A percentile compares a stretch with the other conserved stretches of the same genome.
These are phyloP conservation scores for Arctium lappa DNA, from an alignment of 129 eudicot genomes.

Conservation along the genomic window DNA sequence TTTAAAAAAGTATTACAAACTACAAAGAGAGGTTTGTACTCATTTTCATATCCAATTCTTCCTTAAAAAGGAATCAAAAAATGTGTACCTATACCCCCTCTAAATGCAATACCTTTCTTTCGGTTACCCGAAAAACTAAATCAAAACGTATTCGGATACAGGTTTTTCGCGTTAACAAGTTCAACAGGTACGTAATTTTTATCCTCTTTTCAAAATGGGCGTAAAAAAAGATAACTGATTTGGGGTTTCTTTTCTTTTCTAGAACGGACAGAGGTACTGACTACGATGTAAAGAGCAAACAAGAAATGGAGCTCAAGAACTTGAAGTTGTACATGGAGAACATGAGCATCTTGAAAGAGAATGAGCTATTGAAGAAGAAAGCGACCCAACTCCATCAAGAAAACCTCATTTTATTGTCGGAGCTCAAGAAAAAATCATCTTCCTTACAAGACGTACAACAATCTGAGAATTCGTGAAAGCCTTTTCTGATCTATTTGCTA, in stretches of 20 bases:
- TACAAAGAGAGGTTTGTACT: neutral
- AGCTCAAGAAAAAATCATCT: slow-evolving; percentile 39
- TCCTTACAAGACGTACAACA: neutral
- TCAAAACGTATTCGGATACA: slow-evolving; percentile 28
- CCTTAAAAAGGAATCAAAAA: neutral
- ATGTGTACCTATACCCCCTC: slow-evolving; percentile 21
- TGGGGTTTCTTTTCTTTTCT: neutral
- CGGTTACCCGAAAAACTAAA: slow-evolving; percentile 23
- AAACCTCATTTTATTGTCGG: slow-evolving; percentile 45
- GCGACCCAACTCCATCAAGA: slow-evolving; percentile 68
- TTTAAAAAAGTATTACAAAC: neutral
- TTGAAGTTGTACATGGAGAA: slow-evolving; percentile 81
- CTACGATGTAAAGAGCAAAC: slow-evolving; percentile 21
- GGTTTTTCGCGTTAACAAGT: slow-evolving; percentile 36
- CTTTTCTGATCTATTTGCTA: neutral
- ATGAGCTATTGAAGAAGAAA: slow-evolving; percentile 60
- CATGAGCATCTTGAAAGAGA: slow-evolving; percentile 58
- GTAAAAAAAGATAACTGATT: neutral
- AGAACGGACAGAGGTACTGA: slow-evolving; percentile 27
- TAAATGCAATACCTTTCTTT: neutral
- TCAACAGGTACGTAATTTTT: slow-evolving; percentile 33
- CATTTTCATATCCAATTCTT: neutral
- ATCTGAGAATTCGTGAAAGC: neutral
- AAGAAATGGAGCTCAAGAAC: slow-evolving; percentile 63
- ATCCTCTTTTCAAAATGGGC: neutral